A percentile compares a stretch with the other conserved stretches of the same genome.
These are phyloP conservation scores for Cladophialophora yegresii DNA, from an alignment of 2,329 filamentous ascomycete species.

Conservation along the genomic window DNA sequence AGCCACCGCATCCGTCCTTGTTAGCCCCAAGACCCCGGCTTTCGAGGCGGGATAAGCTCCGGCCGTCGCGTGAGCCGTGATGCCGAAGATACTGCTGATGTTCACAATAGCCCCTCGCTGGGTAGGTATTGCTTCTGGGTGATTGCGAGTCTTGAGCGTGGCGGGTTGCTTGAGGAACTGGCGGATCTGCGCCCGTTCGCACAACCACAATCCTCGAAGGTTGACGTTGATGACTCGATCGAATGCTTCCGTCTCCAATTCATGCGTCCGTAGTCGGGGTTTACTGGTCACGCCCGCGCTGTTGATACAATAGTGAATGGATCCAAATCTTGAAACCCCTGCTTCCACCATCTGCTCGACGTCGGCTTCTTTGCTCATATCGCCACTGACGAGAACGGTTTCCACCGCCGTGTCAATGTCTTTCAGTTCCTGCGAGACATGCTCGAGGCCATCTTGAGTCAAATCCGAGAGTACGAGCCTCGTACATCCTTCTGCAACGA, in stretches of 20 bases:
- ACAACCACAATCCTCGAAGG: conserved; percentile 60
- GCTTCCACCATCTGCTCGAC: conserved; percentile 59
- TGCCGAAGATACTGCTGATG: conserved; percentile 55
- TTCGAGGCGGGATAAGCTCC: conserved; percentile 27
- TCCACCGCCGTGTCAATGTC: conserved; percentile 12
- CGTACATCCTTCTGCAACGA: conserved; percentile 30
- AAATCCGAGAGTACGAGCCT: conserved; percentile 29
- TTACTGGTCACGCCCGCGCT: conserved; percentile 39
- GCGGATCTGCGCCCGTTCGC: conserved; percentile 54
- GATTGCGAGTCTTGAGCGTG: conserved; percentile 64
- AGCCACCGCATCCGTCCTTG: conserved; percentile 55
- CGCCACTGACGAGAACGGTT: conserved; percentile 38
- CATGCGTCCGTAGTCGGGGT: conserved; percentile 34
- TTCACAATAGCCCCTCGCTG: conserved; percentile 56
- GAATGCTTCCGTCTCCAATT: conserved; percentile 28
- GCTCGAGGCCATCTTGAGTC: conserved; percentile 12
- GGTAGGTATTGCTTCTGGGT: conserved; percentile 49
- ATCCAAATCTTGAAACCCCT: conserved; percentile 56
- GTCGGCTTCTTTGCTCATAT: conserved; percentile 54
- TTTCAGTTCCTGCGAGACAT: conserved; percentile 25
- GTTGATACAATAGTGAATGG: conserved; percentile 39
- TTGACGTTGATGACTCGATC: conserved; percentile 54
- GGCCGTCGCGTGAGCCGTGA: conserved; percentile 42
- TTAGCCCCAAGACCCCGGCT: conserved; percentile 43
- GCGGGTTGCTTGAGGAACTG: conserved; percentile 39